A percentile compares a stretch with the other conserved stretches of the same genome.
Conservation (phyloP, 164 flowering plant genomes). For the Vitis riparia region DNA sequence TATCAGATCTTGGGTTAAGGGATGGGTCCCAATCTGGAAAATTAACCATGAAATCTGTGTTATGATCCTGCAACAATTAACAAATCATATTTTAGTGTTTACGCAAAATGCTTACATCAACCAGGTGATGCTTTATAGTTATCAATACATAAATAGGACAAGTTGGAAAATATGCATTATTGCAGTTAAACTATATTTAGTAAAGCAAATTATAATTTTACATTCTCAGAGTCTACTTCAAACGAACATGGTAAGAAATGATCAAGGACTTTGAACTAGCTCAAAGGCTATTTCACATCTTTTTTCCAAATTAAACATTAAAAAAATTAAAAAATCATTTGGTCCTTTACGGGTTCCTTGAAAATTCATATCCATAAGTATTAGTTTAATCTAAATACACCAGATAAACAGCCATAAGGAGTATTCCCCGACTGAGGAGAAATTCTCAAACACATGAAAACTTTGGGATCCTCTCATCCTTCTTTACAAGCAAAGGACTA, state of each 20-base stretch:
- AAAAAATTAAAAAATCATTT: no score
- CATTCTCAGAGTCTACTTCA: neutral
- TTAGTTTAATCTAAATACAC: no score
- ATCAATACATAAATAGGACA: neutral
- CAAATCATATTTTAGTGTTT: slow-evolving; percentile 1
- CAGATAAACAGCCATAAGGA: no score
- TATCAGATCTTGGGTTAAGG: slow-evolving; percentile 12
- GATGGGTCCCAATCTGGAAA: slow-evolving; percentile 93
- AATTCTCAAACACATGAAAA: no score
- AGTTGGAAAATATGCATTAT: neutral
- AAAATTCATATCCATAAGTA: no score
- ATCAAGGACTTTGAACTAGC: neutral
- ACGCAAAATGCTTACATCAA: neutral
- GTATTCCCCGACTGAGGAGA: no score
- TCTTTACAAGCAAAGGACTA: no score
- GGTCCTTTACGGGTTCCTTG: neutral
- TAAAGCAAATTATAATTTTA: no score
- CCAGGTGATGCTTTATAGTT: neutral
- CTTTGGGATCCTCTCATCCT: no score
- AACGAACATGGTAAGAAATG: neutral
- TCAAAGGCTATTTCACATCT: neutral
- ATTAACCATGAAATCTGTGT: slow-evolving; percentile 80
- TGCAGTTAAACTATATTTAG: neutral
- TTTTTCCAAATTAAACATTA: neutral
- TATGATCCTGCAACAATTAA: slow-evolving; percentile 70